Conservation (phyloP, 192 early-diverging fungal species). For the Dissophora ornata region DNA sequence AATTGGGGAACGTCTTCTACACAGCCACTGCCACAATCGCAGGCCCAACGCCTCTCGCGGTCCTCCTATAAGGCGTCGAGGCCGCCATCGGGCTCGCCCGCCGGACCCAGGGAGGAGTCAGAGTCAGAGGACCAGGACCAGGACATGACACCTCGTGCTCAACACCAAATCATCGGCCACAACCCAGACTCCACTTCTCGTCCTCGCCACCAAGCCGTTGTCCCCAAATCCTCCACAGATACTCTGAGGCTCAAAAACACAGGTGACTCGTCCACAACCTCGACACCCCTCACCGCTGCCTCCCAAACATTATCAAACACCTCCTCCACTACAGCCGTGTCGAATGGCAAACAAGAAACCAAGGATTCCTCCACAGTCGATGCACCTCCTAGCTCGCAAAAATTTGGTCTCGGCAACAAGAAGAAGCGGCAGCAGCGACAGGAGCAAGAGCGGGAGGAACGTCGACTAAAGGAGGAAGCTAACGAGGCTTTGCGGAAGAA, state of each 20-base stretch:
- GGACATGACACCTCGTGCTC: constrained; percentile 14
- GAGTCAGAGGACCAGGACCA: constrained; percentile 15
- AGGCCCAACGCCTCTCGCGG: neutral
- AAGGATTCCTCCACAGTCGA: too few species aligned
- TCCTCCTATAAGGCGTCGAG: neutral
- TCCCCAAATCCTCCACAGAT: constrained; percentile 19
- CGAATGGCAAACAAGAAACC: constrained; percentile 1
- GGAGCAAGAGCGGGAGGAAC: constrained; percentile 29
- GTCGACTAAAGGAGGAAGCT: constrained; percentile 26
- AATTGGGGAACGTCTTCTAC: too few species aligned
- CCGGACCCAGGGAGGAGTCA: neutral
- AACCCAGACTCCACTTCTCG: too few species aligned
- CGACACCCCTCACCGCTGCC: constrained; percentile 3
- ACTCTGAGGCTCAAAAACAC: constrained; percentile 11
- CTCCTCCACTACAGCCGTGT: constrained; percentile 11
- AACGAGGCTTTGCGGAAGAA: constrained; percentile 44
- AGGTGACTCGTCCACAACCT: neutral
- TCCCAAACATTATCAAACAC: neutral
- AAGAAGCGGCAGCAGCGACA: constrained; percentile 26
- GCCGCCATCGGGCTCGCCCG: neutral
- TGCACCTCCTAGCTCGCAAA: too few species aligned
- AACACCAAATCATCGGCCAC: constrained; percentile 22
- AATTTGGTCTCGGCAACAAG: constrained; percentile 28
- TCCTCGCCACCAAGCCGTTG: too few species aligned
- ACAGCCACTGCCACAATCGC: constrained; percentile 3